A percentile compares a stretch with the other conserved stretches of the same genome.
Evolutionary conservation across 2,329 filamentous ascomycete genomes (phyloP).

Genomic region (Fusarium sp.): DNA sequence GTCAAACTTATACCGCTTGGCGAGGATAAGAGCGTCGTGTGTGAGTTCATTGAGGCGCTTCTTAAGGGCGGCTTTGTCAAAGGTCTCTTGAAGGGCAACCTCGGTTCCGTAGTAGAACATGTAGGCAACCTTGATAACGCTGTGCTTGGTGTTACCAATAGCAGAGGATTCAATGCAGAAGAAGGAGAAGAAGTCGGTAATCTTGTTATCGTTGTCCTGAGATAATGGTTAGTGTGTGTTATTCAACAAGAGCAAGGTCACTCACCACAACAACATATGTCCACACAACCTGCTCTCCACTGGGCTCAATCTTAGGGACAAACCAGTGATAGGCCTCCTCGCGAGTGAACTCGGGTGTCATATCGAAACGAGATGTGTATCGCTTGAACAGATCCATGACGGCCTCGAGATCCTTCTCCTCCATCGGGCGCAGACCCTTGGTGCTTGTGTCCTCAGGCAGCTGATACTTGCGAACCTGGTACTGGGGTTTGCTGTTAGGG

Average conservation of each 20-base stretch:
- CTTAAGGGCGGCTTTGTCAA: slow-evolving; percentile 73
- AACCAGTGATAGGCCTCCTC: slow-evolving; percentile 93
- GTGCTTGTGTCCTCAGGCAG: slow-evolving; percentile 80
- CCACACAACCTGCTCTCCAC: slow-evolving; percentile 87
- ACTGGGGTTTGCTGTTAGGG: slow-evolving; percentile 82
- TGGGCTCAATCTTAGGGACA: slow-evolving; percentile 71
- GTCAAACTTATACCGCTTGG: slow-evolving; percentile 87
- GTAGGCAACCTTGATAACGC: slow-evolving; percentile 88
- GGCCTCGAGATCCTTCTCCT: slow-evolving; percentile 79
- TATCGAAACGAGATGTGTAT: slow-evolving; percentile 84
- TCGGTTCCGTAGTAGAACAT: slow-evolving; percentile 97
- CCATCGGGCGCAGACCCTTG: slow-evolving; percentile 83
- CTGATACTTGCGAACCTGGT: slow-evolving; percentile 88
- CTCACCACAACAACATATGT: slow-evolving; percentile 87
- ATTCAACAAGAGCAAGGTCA: not conserved
- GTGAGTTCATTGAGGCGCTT: slow-evolving; percentile 84
- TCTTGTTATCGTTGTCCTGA: slow-evolving; percentile 74
- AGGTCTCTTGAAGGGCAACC: slow-evolving; percentile 72
- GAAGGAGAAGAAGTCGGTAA: slow-evolving; percentile 98
- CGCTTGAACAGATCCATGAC: slow-evolving; percentile 80
- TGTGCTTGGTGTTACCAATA: slow-evolving; percentile 83
- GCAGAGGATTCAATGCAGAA: slow-evolving; percentile 95
- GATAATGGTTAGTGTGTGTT: not conserved
- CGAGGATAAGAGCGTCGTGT: slow-evolving; percentile 87
- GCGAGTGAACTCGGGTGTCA: slow-evolving; percentile 83